Percentiles rank a stretch among this genome's conserved stretches.
These are phyloP conservation scores for Purpureocillium lavendulum DNA, from an alignment of 2,329 filamentous ascomycete genomes.

Conservation along the genomic window DNA sequence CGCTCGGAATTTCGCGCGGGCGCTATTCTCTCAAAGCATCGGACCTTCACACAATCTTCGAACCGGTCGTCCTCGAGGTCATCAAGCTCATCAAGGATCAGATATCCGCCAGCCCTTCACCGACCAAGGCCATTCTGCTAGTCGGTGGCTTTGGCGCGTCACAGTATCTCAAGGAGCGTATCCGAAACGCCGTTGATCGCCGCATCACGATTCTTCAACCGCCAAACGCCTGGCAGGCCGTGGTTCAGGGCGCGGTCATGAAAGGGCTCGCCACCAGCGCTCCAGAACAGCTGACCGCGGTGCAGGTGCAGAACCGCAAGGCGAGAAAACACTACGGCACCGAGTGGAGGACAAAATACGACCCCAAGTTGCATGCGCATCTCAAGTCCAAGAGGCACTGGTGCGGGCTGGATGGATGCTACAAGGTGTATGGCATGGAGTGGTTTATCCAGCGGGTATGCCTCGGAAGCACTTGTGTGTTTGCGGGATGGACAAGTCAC, in stretches of 20 bases:
- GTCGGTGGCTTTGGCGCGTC: constrained; percentile 39
- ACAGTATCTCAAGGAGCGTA: constrained; percentile 32
- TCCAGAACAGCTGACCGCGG: constrained; percentile 23
- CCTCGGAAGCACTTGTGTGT: too few species aligned
- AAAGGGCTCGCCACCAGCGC: constrained; percentile 32
- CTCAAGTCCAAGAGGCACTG: constrained; percentile 23
- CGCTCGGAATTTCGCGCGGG: constrained; percentile 27
- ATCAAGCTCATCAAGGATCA: constrained; percentile 34
- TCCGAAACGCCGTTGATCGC: constrained; percentile 23
- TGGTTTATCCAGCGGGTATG: constrained; percentile 33
- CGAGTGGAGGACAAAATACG: constrained; percentile 21
- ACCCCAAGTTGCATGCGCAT: constrained; percentile 19
- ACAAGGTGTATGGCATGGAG: constrained; percentile 29
- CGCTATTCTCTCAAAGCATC: constrained; percentile 26
- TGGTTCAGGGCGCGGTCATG: constrained; percentile 40
- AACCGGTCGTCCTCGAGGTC: constrained; percentile 33
- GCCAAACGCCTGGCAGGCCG: constrained; percentile 36
- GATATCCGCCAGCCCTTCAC: constrained; percentile 25
- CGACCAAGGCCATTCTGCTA: constrained; percentile 32
- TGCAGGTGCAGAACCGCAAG: constrained; percentile 29
- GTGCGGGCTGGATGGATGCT: constrained; percentile 27
- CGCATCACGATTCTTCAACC: constrained; percentile 35
- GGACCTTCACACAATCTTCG: constrained; percentile 33
- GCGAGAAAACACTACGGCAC: constrained; percentile 36
- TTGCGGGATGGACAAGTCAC: background rate